Percentiles rank a stretch among this genome's conserved stretches.
These are phyloP conservation scores for Myrica gale DNA, from an alignment of 306 rosid genomes.

Conservation along the genomic window DNA sequence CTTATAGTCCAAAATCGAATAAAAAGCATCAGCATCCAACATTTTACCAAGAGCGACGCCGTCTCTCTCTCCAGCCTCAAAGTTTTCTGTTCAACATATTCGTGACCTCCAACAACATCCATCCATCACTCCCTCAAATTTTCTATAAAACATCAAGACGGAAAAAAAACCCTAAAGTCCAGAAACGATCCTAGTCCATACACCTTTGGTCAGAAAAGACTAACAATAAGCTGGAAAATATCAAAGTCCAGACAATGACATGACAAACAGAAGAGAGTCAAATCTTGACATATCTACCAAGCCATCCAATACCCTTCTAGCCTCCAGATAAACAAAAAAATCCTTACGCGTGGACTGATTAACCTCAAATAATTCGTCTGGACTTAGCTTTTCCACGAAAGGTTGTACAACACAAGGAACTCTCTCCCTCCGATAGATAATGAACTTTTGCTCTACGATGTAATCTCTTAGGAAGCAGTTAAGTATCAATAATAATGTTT, in stretches of 20 bases:
- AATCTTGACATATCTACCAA: not conserved
- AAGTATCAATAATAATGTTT: not conserved
- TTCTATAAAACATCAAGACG: not conserved
- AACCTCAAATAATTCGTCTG: not conserved
- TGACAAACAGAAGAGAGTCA: not conserved
- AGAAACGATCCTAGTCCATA: not conserved
- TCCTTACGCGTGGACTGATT: not conserved
- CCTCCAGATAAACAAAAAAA: not conserved
- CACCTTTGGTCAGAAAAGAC: not conserved
- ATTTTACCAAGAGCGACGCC: no score
- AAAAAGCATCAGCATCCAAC: not conserved
- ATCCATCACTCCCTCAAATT: not conserved
- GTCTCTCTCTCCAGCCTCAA: not conserved
- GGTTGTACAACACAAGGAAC: not conserved
- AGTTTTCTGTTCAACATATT: not conserved
- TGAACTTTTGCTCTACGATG: not conserved
- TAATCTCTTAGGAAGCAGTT: not conserved
- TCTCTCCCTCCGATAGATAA: not conserved
- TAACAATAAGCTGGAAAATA: not conserved
- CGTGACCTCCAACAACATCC: not conserved
- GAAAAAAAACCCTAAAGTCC: not conserved
- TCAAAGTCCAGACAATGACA: not conserved
- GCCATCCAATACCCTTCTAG: slow-evolving; percentile 1
- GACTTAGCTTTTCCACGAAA: not conserved
- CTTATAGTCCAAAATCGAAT: not conserved